Percentiles rank a stretch among this genome's conserved stretches.
Conservation (phyloP, 2,329 filamentous ascomycete species). For the Fusarium pininemorale region DNA sequence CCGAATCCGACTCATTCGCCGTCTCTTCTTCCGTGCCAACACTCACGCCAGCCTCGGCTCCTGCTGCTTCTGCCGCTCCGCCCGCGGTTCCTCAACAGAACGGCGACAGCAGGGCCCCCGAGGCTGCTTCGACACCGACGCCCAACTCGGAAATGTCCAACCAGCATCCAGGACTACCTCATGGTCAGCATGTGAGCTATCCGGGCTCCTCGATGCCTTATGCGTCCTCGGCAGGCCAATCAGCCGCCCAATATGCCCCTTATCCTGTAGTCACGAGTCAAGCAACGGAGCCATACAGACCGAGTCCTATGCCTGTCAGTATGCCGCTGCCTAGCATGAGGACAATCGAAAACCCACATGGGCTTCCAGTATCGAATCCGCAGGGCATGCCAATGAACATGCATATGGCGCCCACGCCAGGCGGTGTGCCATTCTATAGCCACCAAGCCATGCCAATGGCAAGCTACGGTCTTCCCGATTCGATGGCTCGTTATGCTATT, state of each 20-base stretch:
- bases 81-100: constrained; percentile 42
- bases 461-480: constrained; percentile 55
- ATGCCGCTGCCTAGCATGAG: constrained; percentile 54
- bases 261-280: constrained; percentile 44
- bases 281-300: constrained; percentile 44
- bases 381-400: constrained; percentile 51
- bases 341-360: constrained; percentile 48
- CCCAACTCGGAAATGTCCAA: constrained; percentile 47
- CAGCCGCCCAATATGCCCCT: constrained; percentile 44
- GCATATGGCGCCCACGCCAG: constrained; percentile 42
- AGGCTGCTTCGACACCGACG: constrained; percentile 35
- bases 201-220: constrained; percentile 39
- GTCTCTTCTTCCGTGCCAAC: constrained; percentile 23
- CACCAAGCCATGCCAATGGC: constrained; percentile 49
- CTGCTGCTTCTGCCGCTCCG: constrained; percentile 29
- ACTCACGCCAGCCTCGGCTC: constrained; percentile 25
- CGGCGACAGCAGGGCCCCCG: constrained; percentile 45
- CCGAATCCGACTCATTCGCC: constrained; percentile 27
- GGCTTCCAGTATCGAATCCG: constrained; percentile 45
- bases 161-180: constrained; percentile 45
- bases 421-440: constrained; percentile 55
- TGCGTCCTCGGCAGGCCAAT: constrained; percentile 30
- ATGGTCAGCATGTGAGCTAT: constrained; percentile 46
- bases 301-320: constrained; percentile 41
- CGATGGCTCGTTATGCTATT: constrained; percentile 57